Evolutionary conservation across 768 basidiomycete species (phyloP).

Genomic region (Termitomyces heimii): DNA sequence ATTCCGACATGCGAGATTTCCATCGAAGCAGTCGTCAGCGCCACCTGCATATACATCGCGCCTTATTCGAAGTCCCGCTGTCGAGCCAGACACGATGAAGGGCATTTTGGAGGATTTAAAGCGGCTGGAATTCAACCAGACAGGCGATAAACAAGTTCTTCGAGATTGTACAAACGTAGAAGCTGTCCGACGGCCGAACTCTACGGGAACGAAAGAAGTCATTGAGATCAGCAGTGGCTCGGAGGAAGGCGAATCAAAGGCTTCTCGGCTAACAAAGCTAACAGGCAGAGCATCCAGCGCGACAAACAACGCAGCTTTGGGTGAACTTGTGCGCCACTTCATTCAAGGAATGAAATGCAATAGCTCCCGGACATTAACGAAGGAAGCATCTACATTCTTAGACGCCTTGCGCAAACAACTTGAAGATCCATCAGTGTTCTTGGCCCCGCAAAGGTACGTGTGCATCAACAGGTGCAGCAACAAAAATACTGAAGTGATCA

Average conservation of each 20-base stretch:
- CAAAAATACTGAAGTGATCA: background rate
- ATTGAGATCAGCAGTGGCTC: constrained; percentile 46
- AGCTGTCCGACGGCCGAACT: constrained; percentile 23
- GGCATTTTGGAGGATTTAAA: constrained; percentile 53
- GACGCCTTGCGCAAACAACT: constrained; percentile 68
- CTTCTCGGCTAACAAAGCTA: constrained; percentile 44
- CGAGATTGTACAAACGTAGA: constrained; percentile 46
- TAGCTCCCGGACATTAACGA: constrained; percentile 60
- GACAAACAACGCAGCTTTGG: constrained; percentile 49
- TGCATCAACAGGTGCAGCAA: background rate
- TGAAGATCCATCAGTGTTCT: constrained; percentile 57
- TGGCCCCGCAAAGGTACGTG: constrained; percentile 48
- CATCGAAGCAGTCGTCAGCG: constrained; percentile 3
- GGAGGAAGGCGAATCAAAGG: constrained; percentile 40
- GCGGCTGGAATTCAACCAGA: constrained; percentile 41
- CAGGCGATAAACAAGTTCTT: constrained; percentile 39
- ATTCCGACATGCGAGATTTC: background rate
- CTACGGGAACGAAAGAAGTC: constrained; percentile 19
- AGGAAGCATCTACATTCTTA: constrained; percentile 66
- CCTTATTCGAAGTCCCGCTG: constrained; percentile 26
- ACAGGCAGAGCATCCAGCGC: constrained; percentile 36
- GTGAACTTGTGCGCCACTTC: constrained; percentile 53
- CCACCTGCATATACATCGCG: constrained; percentile 28
- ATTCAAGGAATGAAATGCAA: constrained; percentile 56
- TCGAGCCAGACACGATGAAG: constrained; percentile 39